These are phyloP conservation scores for Meyerozyma sp. DNA, from an alignment of 1,139 yeast genomes.

Conservation along the genomic window DNA sequence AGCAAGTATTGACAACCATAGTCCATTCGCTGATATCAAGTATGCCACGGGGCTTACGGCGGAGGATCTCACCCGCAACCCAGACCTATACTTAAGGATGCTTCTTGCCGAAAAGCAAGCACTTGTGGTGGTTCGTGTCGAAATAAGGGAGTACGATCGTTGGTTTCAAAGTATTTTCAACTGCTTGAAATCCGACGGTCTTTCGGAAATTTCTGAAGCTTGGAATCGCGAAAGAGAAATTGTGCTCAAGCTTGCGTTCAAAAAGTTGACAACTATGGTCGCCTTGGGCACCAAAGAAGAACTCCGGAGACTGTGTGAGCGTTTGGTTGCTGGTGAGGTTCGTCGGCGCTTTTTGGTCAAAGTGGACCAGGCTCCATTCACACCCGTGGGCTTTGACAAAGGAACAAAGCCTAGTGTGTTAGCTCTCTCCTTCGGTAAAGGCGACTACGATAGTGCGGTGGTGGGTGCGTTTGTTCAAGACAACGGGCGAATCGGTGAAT, in stretches of 20 bases:
- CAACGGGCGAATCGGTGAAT: slow-evolving; percentile 71
- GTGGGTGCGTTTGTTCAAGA: slow-evolving; percentile 77
- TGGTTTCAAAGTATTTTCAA: slow-evolving; percentile 48
- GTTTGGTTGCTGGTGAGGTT: slow-evolving; percentile 62
- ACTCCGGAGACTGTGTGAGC: slow-evolving; percentile 71
- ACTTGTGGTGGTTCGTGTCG: slow-evolving; percentile 43
- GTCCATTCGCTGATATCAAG: slow-evolving; percentile 85
- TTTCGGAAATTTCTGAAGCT: slow-evolving; percentile 69
- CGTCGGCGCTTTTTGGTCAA: slow-evolving; percentile 64
- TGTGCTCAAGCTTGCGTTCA: slow-evolving; percentile 63
- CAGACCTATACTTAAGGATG: slow-evolving; percentile 85
- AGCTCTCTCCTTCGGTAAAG: slow-evolving; percentile 82
- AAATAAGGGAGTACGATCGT: slow-evolving; percentile 35
- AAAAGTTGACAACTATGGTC: slow-evolving; percentile 62
- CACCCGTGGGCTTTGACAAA: slow-evolving; percentile 68
- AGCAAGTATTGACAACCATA: slow-evolving; percentile 69
- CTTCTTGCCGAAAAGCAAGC: slow-evolving; percentile 79
- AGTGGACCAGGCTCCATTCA: slow-evolving; percentile 89
- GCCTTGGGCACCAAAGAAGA: slow-evolving; percentile 80
- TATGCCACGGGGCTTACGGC: slow-evolving; percentile 82
- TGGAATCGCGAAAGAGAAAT: slow-evolving; percentile 80
- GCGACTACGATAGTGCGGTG: slow-evolving; percentile 80
- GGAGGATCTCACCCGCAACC: slow-evolving; percentile 63
- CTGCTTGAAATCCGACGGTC: slow-evolving; percentile 74
- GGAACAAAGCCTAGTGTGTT: slow-evolving; percentile 85